These are phyloP conservation scores for Angomonas desouzai DNA, from an alignment of 208 protist species.

Conservation along the genomic window DNA sequence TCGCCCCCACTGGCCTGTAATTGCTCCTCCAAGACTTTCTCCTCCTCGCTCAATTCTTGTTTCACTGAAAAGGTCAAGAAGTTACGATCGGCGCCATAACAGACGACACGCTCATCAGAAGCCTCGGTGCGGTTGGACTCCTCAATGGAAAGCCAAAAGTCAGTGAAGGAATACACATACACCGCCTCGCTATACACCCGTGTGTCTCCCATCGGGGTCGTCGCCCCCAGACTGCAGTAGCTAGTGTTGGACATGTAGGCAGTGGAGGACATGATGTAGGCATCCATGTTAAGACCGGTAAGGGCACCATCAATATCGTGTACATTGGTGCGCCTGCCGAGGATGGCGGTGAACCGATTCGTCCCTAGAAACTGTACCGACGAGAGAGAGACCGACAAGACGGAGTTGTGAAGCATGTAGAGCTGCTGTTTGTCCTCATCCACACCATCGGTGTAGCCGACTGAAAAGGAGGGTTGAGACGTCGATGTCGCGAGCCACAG, in stretches of 20 bases:
- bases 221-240: neutral
- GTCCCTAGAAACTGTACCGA: slow-evolving; percentile 2
- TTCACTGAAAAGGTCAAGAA: slow-evolving; percentile 2
- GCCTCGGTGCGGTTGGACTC: neutral
- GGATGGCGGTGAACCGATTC: neutral
- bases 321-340: neutral
- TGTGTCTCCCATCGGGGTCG: neutral
- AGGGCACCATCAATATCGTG: neutral
- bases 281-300: neutral
- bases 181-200: neutral
- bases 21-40: neutral
- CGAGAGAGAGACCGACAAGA: neutral
- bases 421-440: neutral
- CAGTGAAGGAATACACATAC: slow-evolving; percentile 1
- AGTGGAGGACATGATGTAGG: neutral
- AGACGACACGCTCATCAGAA: neutral
- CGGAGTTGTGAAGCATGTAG: slow-evolving; percentile 12
- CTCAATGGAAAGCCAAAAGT: neutral
- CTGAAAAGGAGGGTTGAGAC: slow-evolving; percentile 13
- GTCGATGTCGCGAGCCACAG: slow-evolving; percentile 16
- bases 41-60: neutral
- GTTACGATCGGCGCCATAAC: slow-evolving; percentile 1
- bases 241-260: slow-evolving; percentile 14
- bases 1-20: neutral
- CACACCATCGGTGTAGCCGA: slow-evolving; percentile 15